Evolutionary conservation across 2,329 filamentous ascomycete genomes (phyloP).

Genomic region (Verticillium tricorpus): DNA sequence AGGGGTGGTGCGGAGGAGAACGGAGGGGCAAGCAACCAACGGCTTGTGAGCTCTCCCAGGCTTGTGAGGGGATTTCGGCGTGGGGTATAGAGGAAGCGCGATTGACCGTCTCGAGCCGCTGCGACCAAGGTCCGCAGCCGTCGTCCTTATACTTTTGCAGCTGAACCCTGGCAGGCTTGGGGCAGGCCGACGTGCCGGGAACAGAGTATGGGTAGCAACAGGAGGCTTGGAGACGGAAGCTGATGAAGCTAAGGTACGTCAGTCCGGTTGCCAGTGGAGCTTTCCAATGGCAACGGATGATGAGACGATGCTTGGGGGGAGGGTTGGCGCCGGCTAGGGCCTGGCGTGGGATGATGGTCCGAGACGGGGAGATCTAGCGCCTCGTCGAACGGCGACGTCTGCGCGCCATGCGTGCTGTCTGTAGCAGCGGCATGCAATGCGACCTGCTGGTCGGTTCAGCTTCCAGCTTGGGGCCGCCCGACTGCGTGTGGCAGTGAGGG

Average conservation of each 20-base stretch:
- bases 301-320: background rate
- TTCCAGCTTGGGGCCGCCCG: background rate
- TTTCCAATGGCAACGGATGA: background rate
- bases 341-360: background rate
- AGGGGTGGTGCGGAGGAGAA: background rate
- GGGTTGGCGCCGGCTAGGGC: background rate
- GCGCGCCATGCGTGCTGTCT: background rate
- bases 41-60: background rate
- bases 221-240: background rate
- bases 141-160: background rate
- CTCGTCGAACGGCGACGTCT: background rate
- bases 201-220: background rate
- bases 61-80: background rate
- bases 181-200: background rate
- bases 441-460: background rate
- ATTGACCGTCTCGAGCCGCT: background rate
- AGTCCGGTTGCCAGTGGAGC: background rate
- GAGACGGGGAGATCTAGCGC: no score
- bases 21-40: constrained; percentile 2
- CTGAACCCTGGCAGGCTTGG: background rate
- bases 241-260: background rate
- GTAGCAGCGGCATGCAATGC: background rate
- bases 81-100: background rate
- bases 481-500: background rate
- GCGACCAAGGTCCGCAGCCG: background rate